Evolutionary conservation across 192 early-diverging fungal species (phyloP).

Genomic region (Cetraspora pellucida): DNA sequence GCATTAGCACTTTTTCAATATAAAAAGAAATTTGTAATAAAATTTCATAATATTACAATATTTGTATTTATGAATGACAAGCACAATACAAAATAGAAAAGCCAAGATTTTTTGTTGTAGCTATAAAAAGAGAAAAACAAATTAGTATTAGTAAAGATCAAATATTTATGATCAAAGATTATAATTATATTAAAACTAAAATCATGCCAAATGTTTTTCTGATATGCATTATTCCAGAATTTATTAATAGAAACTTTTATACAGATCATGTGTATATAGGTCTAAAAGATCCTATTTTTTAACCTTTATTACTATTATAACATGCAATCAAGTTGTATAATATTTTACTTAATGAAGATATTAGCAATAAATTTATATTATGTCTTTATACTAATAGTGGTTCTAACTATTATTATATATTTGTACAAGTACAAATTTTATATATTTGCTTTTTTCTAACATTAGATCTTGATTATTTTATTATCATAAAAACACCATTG

Average conservation of each 20-base stretch:
- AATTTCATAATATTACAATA: not conserved
- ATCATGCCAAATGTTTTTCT: not conserved
- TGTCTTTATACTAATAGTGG: not conserved
- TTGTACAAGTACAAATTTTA: not conserved
- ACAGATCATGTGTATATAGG: not conserved
- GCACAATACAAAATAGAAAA: not conserved
- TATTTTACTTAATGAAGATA: not conserved
- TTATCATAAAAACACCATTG: not conserved
- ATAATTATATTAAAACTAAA: not conserved
- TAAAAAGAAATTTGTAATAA: not conserved
- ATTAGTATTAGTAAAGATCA: not conserved
- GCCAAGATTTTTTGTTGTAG: not conserved
- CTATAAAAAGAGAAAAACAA: not conserved
- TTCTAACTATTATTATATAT: not conserved
- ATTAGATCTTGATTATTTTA: not conserved
- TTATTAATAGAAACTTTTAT: not conserved
- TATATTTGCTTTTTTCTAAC: not conserved
- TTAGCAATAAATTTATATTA: not conserved
- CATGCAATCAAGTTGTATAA: not conserved
- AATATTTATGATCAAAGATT: not conserved
- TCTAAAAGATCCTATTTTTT: not conserved
- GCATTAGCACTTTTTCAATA: not conserved
- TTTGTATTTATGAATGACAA: too few relatives aligned
- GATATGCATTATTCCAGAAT: not conserved
- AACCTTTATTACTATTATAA: not conserved